Evolutionary conservation across 257 asterid genomes (phyloP).

Genomic region (Ehretia macrophylla): DNA sequence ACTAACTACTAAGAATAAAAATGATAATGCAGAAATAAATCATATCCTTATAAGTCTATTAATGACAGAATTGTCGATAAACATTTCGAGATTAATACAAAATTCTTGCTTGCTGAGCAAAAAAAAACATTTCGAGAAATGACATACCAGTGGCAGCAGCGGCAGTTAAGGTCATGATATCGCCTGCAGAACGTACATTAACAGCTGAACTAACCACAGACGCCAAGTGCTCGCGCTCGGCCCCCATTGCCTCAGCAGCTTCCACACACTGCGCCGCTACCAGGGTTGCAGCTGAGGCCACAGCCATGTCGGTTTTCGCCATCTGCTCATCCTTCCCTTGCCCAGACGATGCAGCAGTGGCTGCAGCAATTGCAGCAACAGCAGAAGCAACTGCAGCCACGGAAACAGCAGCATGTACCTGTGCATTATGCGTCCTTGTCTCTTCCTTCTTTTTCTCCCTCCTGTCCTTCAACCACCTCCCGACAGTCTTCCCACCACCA

Average conservation of each 20-base stretch:
- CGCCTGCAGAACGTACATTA: conserved; percentile 86
- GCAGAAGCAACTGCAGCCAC: conserved; percentile 98
- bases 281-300: conserved; percentile 94
- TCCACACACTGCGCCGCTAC: conserved; percentile 99
- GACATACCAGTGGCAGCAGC: conserved; percentile 90
- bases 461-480: conserved; percentile 98
- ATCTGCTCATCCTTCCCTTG: conserved; percentile 64
- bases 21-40: no score
- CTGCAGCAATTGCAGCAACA: conserved; percentile 95
- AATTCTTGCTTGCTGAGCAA: no score
- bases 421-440: conserved; percentile 80
- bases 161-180: conserved; percentile 93
- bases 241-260: conserved; percentile 97
- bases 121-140: not conserved
- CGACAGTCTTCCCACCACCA: conserved; percentile 85
- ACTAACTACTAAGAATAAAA: no score
- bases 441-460: conserved; percentile 95
- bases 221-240: conserved; percentile 84
- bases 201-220: conserved; percentile 93
- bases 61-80: no score
- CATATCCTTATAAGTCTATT: no score
- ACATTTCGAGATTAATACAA: no score
- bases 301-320: conserved; percentile 91
- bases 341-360: conserved; percentile 86
- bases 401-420: conserved; percentile 89